phyloP scores from a whole-genome alignment of 192 early-diverging fungal genomes.

The Pilobolus umbonatus region DNA sequence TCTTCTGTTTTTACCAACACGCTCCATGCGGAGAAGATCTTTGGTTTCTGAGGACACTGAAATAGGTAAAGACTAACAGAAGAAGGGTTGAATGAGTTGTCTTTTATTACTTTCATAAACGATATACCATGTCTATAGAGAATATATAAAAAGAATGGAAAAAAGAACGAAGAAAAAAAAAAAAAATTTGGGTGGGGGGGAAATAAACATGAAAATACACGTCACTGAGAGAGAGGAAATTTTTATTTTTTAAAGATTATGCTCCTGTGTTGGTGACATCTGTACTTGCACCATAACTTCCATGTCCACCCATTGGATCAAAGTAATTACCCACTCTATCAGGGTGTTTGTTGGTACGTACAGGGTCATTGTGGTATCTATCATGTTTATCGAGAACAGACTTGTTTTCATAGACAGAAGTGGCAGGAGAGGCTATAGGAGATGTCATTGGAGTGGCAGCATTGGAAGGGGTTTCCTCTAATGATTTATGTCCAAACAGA shows the following conservation, averaged over 20 bases:
- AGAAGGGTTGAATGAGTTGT: no score
- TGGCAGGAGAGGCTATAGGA: slow-evolving; percentile 4
- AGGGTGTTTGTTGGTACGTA: slow-evolving; percentile 7
- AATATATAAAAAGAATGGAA: no score
- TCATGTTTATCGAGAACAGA: background rate
- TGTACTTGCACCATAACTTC: slow-evolving; percentile 1
- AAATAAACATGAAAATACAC: no score
- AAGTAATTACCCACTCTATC: slow-evolving; percentile 15
- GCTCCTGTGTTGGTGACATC: slow-evolving; percentile 24
- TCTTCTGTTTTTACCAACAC: slow-evolving; percentile 58
- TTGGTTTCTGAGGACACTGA: slow-evolving; percentile 51
- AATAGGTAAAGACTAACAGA: slow-evolving; percentile 35
- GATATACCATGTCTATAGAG: no score
- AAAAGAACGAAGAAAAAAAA: no score
- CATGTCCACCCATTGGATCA: slow-evolving; percentile 23
- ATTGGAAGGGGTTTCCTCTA: background rate
- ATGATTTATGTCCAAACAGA: background rate
- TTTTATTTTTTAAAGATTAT: slow-evolving; percentile 16
- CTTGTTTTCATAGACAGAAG: background rate
- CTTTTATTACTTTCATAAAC: no score
- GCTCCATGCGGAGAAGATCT: slow-evolving; percentile 80
- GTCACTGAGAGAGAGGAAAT: no score
- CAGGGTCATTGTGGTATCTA: slow-evolving; percentile 19
- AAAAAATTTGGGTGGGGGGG: no score
- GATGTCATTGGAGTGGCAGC: background rate